Base-by-base conservation (phyloP, 129 eudicot genomes). In the Gnaphalium uliginosum region DNA sequence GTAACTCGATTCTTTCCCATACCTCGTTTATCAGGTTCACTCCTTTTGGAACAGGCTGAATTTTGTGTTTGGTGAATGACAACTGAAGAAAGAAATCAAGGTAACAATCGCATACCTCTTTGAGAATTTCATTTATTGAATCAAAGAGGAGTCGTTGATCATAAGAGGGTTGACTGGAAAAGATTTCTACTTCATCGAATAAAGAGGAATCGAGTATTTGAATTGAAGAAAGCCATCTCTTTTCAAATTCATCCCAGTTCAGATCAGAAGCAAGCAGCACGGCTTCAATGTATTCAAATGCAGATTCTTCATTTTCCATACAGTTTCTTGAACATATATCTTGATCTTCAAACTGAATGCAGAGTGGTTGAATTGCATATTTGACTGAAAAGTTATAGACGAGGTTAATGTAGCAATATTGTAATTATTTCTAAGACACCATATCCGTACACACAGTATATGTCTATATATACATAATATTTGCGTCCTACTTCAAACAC, bases 61-160 rank as follows among this genome's bases (percentile, higher is more conserved):
- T 68, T 32, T 64, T 86, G 46, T 25, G 75, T 58, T 72, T 79
- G 50, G 46, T 77, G 67, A 43, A 70, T 32, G 96, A 78, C 60
- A 81, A 68, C 30, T 74, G 62, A 17, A 66, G 77, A 59, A 43
- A 80, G 79, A 78, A 71, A 41, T 84, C 84, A 37, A 95, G 86
- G 73, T 87, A 83, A 59, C 79, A 53, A 70, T 83, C 89, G 69
- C 96, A 91, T 30, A 91, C 58, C 78, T 87, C 90, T 41, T 84
- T 53, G 27, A 91, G 86, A 66, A 90, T 86, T 75, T 86, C 90
- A 15, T 89, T 88, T 33, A 89, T 83, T 71, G 89, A 92, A 60
- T 95, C 99, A 63, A 95, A 95, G 32, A 95, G 92, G 79, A 89
- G 88, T 18, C 86, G 84, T 79, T 89, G 96, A 63, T 95, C 96